Evolutionary conservation across 2,329 filamentous ascomycete species (phyloP).

Genomic region (Tolypocladium amazonense): DNA sequence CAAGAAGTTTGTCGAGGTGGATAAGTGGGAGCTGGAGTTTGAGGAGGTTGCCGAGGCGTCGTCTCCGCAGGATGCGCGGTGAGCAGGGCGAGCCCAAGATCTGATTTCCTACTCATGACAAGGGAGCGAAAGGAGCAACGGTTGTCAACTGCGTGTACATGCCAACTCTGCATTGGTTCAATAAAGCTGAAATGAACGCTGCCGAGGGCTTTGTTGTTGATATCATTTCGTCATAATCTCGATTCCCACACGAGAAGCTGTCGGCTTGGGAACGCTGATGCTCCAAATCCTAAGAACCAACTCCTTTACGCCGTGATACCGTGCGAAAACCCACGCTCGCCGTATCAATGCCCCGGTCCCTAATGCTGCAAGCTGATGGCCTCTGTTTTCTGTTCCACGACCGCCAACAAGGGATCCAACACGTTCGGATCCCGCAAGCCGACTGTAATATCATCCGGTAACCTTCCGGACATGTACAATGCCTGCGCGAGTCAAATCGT

Average conservation of each 20-base stretch:
- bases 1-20: conserved; percentile 58
- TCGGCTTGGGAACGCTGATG: neutral
- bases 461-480: conserved; percentile 35
- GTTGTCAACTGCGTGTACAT: neutral
- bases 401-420: conserved; percentile 56
- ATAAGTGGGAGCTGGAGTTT: conserved; percentile 57
- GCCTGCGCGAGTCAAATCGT: conserved; percentile 22
- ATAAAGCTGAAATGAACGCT: neutral
- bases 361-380: conserved; percentile 12
- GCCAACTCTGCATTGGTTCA: neutral
- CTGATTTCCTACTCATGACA: neutral
- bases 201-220: neutral
- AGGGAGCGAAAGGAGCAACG: conserved; percentile 1
- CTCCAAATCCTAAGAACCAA: neutral
- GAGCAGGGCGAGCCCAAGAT: conserved; percentile 2
- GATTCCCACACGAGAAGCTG: neutral
- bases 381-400: conserved; percentile 61
- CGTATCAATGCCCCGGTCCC: neutral
- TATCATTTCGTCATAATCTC: neutral
- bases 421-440: conserved; percentile 72
- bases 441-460: conserved; percentile 64
- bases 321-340: neutral
- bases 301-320: conserved; percentile 1
- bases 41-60: conserved; percentile 50
- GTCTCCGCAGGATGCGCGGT: conserved; percentile 42